phyloP scores from a whole-genome alignment of 345 rosid species.

The Melastoma malabathricum region DNA sequence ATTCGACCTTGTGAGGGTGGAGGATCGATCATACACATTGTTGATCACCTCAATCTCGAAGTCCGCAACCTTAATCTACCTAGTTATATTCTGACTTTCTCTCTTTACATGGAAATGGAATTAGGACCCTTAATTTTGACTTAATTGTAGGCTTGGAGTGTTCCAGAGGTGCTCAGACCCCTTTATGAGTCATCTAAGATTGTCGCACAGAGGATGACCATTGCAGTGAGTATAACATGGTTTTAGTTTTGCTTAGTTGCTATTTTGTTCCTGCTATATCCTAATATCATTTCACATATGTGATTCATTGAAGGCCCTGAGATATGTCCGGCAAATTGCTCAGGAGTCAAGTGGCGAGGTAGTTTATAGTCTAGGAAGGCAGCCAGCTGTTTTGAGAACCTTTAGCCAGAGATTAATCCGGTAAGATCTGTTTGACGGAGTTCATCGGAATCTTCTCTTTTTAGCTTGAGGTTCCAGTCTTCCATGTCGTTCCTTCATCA shows the following conservation, averaged over 20 bases:
- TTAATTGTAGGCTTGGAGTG: conserved; percentile 81
- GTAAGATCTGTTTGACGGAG: conserved; percentile 15
- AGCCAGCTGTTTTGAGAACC: conserved; percentile 87
- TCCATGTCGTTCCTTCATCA: neutral
- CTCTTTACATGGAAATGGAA: neutral
- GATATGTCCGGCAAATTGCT: conserved; percentile 76
- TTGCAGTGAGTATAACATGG: conserved; percentile 42
- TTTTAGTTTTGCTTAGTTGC: no score
- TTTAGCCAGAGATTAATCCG: conserved; percentile 96
- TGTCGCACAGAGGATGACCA: conserved; percentile 88
- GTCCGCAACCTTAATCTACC: conserved; percentile 13
- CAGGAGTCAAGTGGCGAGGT: conserved; percentile 95
- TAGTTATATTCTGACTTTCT: neutral
- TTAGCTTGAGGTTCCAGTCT: neutral
- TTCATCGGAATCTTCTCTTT: neutral
- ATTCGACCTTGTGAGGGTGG: conserved; percentile 98
- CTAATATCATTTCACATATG: neutral
- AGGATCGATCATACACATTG: conserved; percentile 94
- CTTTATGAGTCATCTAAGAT: conserved; percentile 89
- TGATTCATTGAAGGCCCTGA: conserved; percentile 49
- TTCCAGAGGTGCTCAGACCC: conserved; percentile 94
- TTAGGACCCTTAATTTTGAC: neutral
- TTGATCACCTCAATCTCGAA: conserved; percentile 93
- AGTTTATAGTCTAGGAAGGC: conserved; percentile 89
- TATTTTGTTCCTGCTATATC: neutral